Base-by-base conservation (phyloP, 2,329 filamentous ascomycete genomes). In the Trichoderma oligosporum region DNA sequence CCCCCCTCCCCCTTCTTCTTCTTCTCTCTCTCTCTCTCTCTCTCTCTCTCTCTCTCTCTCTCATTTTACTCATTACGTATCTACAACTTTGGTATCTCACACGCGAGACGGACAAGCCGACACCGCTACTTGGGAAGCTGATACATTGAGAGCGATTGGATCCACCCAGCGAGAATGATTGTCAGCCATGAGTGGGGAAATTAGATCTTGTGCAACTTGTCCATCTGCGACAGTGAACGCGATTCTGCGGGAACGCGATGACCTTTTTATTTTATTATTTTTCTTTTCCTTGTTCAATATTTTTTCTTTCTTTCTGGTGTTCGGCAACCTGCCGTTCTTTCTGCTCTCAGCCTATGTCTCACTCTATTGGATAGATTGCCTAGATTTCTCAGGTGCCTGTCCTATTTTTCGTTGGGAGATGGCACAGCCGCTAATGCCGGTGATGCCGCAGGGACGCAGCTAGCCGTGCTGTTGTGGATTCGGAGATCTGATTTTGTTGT, bases 71-170 rank as follows among this genome's bases (percentile, higher is more conserved):
- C n/a, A n/a, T n/a, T n/a, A n/a, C n/a, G n/a, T n/a, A n/a, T n/a
- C n/a, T n/a, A n/a, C n/a, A n/a, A n/a, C n/a, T n/a, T n/a, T n/a
- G n/a, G 29, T 42, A 54, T 39, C 44, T 41, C 33, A 39, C 57
- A 51, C 53, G 41, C 57, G 47, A 57, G 57, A 31, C 57, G 57
- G 57, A 16, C 44, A 56, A 22, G 33, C 57, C 57, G 57, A 59
- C 41, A 58, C 56, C 54, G 36, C 44, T 20, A 35, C 27, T 42
- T 18, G 36, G 42, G 54, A n/a, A 51, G 54, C 25, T 31, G 41
- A 41, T 45, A 24, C 39, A 31, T 24, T 25, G n/a, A 44, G 27
- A 39, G 56, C 48, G 56, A 58, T 58, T 58, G 56, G 56, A 25
- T 58, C 42, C 56, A 12, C 22, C n/a, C 56, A 47, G 56, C 48